Evolutionary conservation across 2,329 filamentous ascomycete genomes (phyloP), one percentile per base, ranked within the genome.

Genomic region (Sporothrix variecibatus): DNA sequence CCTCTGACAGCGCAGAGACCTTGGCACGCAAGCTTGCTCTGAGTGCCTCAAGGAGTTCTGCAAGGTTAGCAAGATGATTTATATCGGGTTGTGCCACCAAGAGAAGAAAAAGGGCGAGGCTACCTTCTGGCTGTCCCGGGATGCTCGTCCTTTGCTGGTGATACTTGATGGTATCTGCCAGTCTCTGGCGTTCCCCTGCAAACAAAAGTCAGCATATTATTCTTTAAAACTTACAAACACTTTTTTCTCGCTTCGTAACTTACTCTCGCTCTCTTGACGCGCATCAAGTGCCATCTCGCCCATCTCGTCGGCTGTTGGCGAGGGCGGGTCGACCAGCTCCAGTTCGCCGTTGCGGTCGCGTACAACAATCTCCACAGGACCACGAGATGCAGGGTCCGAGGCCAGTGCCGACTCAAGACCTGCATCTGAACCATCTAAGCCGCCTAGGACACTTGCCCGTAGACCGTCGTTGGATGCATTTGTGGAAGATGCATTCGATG

Each of bases 1-100:
- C 94, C 70, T 96, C 93, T 28, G 93, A 88, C 69, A 97, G 83
- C 17, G 91, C 90, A 20, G 89, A 88, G 1, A 94, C 92, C 80
- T 94, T 94, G 74, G 89, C 89, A 77, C 89, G 86, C 72, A 97
- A 84, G 80, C 91, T 94, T 46, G 90, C 88, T 76, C 89, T 88
- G 67, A 94, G 88, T 28, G 90, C 87, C 76, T 92, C 90, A 34
- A 94, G 85, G 3, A 95, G 86, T 81, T 94, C 93, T 91, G 75
- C 28, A 15, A 8, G 5, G n/a, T 64, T 5, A 62, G 70, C 15
- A 26, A 58, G 23, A 11, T 26, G 15, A n/a, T n/a, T n/a, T 1
- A 20, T 15, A 31, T 17, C 15, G n/a, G n/a, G n/a, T n/a, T n/a
- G n/a, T n/a, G n/a, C n/a, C n/a, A n/a, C n/a, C n/a, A n/a, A n/a